Conservation (phyloP, 2,329 filamentous ascomycete genomes). For the Pestalotiopsis sp. region DNA sequence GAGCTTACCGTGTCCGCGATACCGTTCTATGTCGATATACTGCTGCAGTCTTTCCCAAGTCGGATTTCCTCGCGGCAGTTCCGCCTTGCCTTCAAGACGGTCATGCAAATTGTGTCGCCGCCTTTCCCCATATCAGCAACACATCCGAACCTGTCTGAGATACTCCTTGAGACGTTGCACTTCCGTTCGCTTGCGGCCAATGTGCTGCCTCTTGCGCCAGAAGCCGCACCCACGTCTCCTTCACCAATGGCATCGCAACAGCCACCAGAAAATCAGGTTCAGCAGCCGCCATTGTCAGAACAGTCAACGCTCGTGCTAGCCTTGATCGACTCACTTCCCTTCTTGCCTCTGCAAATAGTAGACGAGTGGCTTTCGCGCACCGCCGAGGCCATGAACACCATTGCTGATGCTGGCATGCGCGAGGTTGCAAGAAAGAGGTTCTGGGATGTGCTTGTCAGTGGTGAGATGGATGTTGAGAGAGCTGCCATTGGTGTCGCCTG, state of each 20-base stretch:
- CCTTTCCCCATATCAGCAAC: slow-evolving; percentile 74
- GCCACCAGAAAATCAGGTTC: slow-evolving; percentile 29
- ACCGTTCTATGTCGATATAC: slow-evolving; percentile 80
- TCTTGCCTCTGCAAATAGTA: slow-evolving; percentile 68
- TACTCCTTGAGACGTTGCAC: slow-evolving; percentile 76
- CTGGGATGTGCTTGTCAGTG: slow-evolving; percentile 77
- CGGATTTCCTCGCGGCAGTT: slow-evolving; percentile 85
- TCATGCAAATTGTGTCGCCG: slow-evolving; percentile 80
- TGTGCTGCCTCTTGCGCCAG: slow-evolving; percentile 42
- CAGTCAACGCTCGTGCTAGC: slow-evolving; percentile 78
- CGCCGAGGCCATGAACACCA: slow-evolving; percentile 67
- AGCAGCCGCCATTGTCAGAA: slow-evolving; percentile 62
- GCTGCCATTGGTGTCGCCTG: slow-evolving; percentile 79
- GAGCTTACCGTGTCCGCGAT: slow-evolving; percentile 71
- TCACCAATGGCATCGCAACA: slow-evolving; percentile 27
- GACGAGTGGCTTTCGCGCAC: slow-evolving; percentile 80
- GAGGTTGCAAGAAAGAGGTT: slow-evolving; percentile 71
- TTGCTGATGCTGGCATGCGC: slow-evolving; percentile 65
- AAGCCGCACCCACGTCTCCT: slow-evolving; percentile 39
- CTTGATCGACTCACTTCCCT: slow-evolving; percentile 78
- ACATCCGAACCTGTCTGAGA: slow-evolving; percentile 79
- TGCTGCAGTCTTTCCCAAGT: slow-evolving; percentile 78
- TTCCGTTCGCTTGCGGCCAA: slow-evolving; percentile 60
- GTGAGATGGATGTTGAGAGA: slow-evolving; percentile 87
- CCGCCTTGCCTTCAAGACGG: slow-evolving; percentile 82